phyloP scores from a whole-genome alignment of 163 green algal species.

The Scenedesmus sp. region DNA sequence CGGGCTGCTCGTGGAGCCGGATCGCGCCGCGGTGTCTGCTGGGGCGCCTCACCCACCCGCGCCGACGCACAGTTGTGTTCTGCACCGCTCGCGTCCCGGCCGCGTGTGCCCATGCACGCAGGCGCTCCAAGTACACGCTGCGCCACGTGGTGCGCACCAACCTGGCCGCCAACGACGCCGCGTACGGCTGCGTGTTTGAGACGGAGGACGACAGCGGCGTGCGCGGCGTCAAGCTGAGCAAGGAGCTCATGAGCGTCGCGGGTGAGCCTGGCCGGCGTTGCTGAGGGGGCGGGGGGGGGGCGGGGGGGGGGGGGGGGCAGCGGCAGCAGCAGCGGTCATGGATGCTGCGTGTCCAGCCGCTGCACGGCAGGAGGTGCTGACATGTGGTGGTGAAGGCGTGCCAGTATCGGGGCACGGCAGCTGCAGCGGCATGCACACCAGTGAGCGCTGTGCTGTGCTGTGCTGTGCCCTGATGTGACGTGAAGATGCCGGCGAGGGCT shows the following conservation, averaged over 20 bases:
- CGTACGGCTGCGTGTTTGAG: slow-evolving; percentile 95
- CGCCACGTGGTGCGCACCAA: slow-evolving; percentile 94
- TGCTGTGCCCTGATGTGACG: no score
- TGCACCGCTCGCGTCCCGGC: no score
- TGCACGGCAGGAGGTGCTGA: no score
- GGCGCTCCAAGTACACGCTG: slow-evolving; percentile 92
- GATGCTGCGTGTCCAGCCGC: background rate
- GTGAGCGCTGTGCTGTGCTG: background rate
- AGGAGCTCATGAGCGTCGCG: slow-evolving; percentile 86
- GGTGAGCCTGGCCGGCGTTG: slow-evolving; percentile 41
- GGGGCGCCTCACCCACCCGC: no score
- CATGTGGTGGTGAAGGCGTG: no score
- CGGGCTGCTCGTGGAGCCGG: no score
- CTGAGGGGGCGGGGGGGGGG: background rate
- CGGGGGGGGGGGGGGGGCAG: background rate
- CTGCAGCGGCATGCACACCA: no score
- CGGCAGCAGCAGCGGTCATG: background rate
- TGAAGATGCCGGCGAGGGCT: no score
- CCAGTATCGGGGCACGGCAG: no score
- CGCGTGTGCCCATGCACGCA: no score
- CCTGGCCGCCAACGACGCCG: slow-evolving; percentile 90
- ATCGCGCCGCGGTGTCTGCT: no score
- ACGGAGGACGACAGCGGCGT: slow-evolving; percentile 85
- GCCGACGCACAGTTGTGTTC: no score
- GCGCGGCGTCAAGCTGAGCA: slow-evolving; percentile 80